phyloP scores from a whole-genome alignment of 164 flowering plant genomes.

The Aristolochia contorta region DNA sequence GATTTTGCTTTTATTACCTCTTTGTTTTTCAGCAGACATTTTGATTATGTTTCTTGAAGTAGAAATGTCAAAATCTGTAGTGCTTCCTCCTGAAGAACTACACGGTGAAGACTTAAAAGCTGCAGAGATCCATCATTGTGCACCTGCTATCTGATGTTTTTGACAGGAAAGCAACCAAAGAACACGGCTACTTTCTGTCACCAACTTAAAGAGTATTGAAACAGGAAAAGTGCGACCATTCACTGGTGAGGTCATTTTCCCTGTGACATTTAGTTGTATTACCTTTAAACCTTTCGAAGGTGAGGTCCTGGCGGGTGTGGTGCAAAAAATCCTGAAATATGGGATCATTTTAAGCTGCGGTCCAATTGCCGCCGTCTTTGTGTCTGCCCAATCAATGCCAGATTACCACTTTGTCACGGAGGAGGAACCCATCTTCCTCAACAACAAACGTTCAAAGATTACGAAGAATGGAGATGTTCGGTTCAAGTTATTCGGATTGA shows the following conservation, averaged over 20 bases:
- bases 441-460: too few relatives aligned
- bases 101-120: constrained; percentile 21
- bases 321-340: constrained; percentile 48
- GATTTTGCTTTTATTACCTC: too few relatives aligned
- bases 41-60: constrained; percentile 24
- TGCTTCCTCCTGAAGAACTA: constrained; percentile 18
- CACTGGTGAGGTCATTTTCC: constrained; percentile 65
- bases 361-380: constrained; percentile 48
- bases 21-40: neutral
- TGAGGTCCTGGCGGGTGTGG: constrained; percentile 54
- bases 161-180: constrained; percentile 44
- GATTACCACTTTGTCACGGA: constrained; percentile 49
- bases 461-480: too few relatives aligned
- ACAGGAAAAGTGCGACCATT: constrained; percentile 49
- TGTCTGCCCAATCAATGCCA: constrained; percentile 49
- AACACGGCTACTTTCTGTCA: constrained; percentile 57
- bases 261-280: constrained; percentile 51
- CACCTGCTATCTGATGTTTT: constrained; percentile 53
- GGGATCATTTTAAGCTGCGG: constrained; percentile 71
- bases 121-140: constrained; percentile 43
- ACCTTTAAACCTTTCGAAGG: constrained; percentile 62
- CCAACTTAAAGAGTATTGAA: constrained; percentile 43
- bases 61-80: constrained; percentile 17
- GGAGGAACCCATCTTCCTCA: constrained; percentile 57
- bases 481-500: too few relatives aligned